Conservation (phyloP, 768 basidiomycete genomes). For the Cubamyces sp. region DNA sequence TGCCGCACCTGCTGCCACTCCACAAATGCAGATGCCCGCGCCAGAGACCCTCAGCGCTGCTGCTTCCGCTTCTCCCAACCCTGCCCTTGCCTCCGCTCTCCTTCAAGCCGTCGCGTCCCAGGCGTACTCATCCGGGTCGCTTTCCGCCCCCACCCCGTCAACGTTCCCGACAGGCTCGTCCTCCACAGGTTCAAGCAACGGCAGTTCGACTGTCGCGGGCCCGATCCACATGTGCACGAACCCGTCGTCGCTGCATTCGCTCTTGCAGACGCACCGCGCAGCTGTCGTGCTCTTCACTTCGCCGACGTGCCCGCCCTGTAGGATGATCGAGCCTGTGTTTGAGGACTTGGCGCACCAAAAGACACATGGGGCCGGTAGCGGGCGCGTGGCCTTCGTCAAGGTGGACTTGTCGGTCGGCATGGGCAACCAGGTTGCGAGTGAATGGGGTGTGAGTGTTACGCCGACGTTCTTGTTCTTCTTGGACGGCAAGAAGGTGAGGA, state of each 20-base stretch:
- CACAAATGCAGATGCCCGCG: conserved; percentile 30
- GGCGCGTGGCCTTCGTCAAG: conserved; percentile 77
- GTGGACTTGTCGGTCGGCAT: conserved; percentile 78
- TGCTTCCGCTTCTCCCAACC: conserved; percentile 44
- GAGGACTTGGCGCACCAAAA: conserved; percentile 76
- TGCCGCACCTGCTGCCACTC: conserved; percentile 38
- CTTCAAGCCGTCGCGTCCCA: conserved; percentile 61
- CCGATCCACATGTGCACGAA: conserved; percentile 79
- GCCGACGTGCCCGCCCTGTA: conserved; percentile 76
- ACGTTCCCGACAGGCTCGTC: conserved; percentile 26
- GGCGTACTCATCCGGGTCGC: conserved; percentile 40
- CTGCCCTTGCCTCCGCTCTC: conserved; percentile 55
- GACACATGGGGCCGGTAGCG: conserved; percentile 34
- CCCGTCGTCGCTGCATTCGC: conserved; percentile 66
- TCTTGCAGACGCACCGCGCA: conserved; percentile 68
- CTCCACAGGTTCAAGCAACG: conserved; percentile 28
- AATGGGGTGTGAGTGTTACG: conserved; percentile 73
- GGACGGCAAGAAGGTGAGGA: conserved; percentile 67
- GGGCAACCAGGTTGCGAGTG: conserved; percentile 59
- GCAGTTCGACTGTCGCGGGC: conserved; percentile 56
- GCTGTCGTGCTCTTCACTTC: conserved; percentile 85
- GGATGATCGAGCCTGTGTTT: conserved; percentile 82
- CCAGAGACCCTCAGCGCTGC: conserved; percentile 37
- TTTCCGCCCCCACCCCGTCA: conserved; percentile 24
- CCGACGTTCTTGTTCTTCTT: conserved; percentile 92